Evolutionary conservation across 148 eudicot genomes (phyloP), one percentile per base, ranked within the genome.

Genomic region (Limonium bicolor): DNA sequence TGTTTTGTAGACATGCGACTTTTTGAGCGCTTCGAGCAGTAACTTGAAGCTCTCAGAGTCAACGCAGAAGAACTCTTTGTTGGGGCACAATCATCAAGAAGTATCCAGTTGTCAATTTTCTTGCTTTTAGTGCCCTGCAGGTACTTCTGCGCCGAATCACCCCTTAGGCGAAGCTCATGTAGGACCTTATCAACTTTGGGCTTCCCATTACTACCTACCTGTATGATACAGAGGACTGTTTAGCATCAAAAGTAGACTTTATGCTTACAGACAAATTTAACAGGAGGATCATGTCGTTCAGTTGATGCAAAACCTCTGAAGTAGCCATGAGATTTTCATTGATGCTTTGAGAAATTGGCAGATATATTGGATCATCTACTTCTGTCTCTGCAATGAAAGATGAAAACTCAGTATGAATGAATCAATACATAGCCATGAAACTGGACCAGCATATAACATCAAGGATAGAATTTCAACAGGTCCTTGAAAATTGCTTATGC

Each of bases 121-220:
- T 50, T 43, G 60, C 58, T 68, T 65, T 59, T 76, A 27, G 80
- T 73, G 27, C 86, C 96, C 21, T 77, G 92, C 36, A 58, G 56
- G 63, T 73, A 83, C 51, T 87, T 87, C 60, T 77, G 77, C 45
- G 92, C 92, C 23, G 76, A 62, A 68, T 88, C 96, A 38, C 96
- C 96, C 46, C 60, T 71, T 39, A 65, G 78, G 33, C 77, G 69
- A 57, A 83, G 76, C 47, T 88, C 73, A 14, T 88, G 94, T 53
- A 83, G 42, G 48, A 88, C 52, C 30, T 55, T 53, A 62, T 68
- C 67, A 20, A 74, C 71, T 31, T 46, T 22, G 25, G 21, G 51
- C 47, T 60, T 62, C 25, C 61, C 64, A 44, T 53, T 56, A 36
- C 55, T 46, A 15, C 69, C 46, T 18, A 50, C 46, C 96, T 86